Evolutionary conservation across 306 rosid species (phyloP), one percentile per base, ranked within the genome.

Genomic region (Mucuna pruriens): DNA sequence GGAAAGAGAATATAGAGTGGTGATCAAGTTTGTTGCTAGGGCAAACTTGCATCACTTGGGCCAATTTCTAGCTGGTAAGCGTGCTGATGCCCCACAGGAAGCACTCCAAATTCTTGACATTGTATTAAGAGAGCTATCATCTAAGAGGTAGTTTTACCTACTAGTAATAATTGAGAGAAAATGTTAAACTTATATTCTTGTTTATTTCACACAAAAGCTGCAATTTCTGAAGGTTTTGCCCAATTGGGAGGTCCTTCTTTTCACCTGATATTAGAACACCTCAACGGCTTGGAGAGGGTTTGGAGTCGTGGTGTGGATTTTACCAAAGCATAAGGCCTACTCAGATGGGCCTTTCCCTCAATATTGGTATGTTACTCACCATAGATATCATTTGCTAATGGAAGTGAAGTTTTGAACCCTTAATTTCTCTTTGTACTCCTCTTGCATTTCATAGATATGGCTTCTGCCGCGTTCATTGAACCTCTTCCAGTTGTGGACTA

Each of bases 291-390:
- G 99, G 99, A 38, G 98, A 95, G 75, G 98, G 99, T 39, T 86
- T 95, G 90, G 97, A 95, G 46, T 93, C 98, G 0, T 95, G 99
- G 99, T 89, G 97, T 78, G 99, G 99, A 44, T 95, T 95, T 87
- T 95, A 95, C 85, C 99, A 95, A 84, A 95, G 99, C 89, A 93
- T 95, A 82, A 88, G 99, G 82, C 99, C 99, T 72, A 95, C 99
- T 79, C 99, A 95, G 86, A 95, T 95, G 99, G 99, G 99, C 16
- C 94, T 95, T 76, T 95, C 99, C 40, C 91, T 95, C 75, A 95
- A 95, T 78, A 90, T 95, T 34, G 99, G 99, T 94, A 85, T 83
- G 67, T 73, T 31, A 76, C 42, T 64, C 25, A 12, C 29, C 15
- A 60, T 31, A 45, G 61, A 33, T 44, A 4, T 34, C 46, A 6